Evolutionary conservation across 306 rosid species (phyloP).

Genomic region (Cajanus cajan): DNA sequence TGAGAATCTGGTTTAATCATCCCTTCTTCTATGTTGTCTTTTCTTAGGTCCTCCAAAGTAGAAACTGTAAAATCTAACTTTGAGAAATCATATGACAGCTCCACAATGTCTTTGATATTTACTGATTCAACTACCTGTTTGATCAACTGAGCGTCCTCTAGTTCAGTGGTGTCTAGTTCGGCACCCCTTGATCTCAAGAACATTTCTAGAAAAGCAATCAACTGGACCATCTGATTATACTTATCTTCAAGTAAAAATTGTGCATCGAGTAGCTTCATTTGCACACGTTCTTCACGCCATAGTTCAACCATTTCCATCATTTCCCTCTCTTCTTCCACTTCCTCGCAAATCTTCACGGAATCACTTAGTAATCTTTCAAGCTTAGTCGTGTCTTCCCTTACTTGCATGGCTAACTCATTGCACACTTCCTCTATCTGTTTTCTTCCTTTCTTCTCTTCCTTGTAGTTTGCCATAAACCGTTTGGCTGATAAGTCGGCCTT

Average conservation of each 20-base stretch:
- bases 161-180: background rate
- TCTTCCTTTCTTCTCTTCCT: background rate
- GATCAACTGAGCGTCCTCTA: background rate
- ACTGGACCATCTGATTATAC: background rate
- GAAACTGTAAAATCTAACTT: background rate
- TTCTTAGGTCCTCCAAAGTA: background rate
- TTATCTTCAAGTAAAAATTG: background rate
- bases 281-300: slow-evolving; percentile 10
- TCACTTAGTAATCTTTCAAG: background rate
- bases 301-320: slow-evolving; percentile 9
- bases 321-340: slow-evolving; percentile 5
- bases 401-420: slow-evolving; percentile 8
- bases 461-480: background rate
- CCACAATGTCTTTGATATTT: background rate
- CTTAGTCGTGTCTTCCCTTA: slow-evolving; percentile 1
- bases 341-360: background rate
- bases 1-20: background rate
- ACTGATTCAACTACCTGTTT: background rate
- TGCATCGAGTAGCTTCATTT: background rate
- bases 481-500: background rate
- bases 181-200: background rate
- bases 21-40: background rate
- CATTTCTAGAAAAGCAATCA: background rate
- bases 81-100: slow-evolving; percentile 7
- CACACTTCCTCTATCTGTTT: background rate